Base-by-base conservation (phyloP, 345 rosid genomes). In the Linum tenue region DNA sequence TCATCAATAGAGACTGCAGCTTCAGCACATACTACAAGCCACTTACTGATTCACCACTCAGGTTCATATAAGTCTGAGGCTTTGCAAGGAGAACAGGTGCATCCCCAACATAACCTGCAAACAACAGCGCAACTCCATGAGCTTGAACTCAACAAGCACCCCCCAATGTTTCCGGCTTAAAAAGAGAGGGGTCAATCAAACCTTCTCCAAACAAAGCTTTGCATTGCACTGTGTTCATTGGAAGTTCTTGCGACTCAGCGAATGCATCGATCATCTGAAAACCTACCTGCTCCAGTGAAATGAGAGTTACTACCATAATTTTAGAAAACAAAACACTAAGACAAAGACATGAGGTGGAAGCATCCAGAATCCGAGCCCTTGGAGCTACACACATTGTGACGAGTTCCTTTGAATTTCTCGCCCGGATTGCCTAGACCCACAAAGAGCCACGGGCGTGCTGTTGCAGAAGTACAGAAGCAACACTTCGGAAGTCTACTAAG, bases 11-110 rank as follows among this genome's bases (percentile, higher is more conserved):
- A 22, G 31, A 22, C 31, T 22, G 31, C 31, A 22, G 31, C 31
- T 22, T 22, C 31, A 22, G 31, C 4, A 36, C 43, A 37, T 59
- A 40, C n/a, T 55, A n/a, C 17, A 4, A 17, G 57, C 0, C 31
- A 70, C 85, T 78, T 69, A 89, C 92, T 3, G 96, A 92, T 83
- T 89, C 98, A 57, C 98, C 98, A 41, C 92, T 92, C 87, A 92
- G 73, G 77, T 92, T 92, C 98, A 92, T 92, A 77, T 86, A 89
- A 12, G 96, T 92, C 74, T 86, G 92, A 3, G 96, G 96, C 81
- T 86, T 89, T 35, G 90, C 87, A 12, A 86, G 77, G 11, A 89
- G 75, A 66, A 89, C 76, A 53, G 88, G 85, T 22, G 76, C 57
- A 71, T 82, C 86, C 2, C 68, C 84, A 22, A 88, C 84, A 71